phyloP scores from a whole-genome alignment of 345 rosid species.

The Syzygium oleosum region DNA sequence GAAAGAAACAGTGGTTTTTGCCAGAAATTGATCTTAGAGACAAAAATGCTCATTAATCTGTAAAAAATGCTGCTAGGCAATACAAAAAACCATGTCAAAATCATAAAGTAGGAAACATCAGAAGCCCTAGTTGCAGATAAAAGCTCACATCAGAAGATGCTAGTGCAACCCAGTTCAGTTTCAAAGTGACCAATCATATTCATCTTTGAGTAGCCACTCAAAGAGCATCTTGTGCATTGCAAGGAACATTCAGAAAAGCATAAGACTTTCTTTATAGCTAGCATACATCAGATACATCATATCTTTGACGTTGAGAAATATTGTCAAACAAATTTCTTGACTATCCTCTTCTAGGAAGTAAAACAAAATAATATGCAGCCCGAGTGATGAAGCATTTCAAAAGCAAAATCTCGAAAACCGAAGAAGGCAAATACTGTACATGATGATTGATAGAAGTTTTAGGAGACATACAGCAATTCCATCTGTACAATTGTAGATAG shows the following conservation, averaged over 20 bases:
- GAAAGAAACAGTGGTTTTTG: not conserved
- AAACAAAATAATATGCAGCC: not conserved
- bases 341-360: not conserved
- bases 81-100: not conserved
- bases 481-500: constrained; percentile 82
- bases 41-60: not conserved
- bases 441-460: not conserved
- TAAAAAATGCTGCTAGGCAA: not conserved
- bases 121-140: not conserved
- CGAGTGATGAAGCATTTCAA: not conserved
- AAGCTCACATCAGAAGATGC: not conserved
- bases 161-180: not conserved
- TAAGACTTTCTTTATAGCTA: not conserved
- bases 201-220: not conserved
- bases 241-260: not conserved
- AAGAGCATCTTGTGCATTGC: not conserved
- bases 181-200: not conserved
- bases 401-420: not conserved
- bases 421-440: not conserved
- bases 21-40: not conserved
- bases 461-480: constrained; percentile 61
- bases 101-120: not conserved
- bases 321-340: not conserved
- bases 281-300: not conserved
- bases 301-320: not conserved